A percentile compares a stretch with the other conserved stretches of the same genome.
Conservation (phyloP, 192 early-diverging fungal species). For the Podila minutissima region DNA sequence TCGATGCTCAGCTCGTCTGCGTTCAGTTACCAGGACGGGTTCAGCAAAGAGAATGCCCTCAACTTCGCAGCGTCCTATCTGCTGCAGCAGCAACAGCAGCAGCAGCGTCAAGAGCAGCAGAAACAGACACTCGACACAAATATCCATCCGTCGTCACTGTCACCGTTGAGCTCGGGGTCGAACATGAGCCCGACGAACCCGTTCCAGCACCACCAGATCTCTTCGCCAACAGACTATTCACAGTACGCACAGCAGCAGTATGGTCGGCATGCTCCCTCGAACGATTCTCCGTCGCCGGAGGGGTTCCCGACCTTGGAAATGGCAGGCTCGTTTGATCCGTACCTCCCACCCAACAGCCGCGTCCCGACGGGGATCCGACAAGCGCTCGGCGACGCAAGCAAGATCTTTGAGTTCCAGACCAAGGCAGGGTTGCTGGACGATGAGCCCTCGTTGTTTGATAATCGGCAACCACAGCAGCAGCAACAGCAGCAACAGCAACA, state of each 20-base stretch:
- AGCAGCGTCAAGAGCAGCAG: not conserved
- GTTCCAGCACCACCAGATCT: not conserved
- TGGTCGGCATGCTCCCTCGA: not conserved
- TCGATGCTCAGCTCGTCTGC: conserved; percentile 38
- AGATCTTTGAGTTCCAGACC: conserved; percentile 25
- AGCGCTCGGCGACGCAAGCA: conserved; percentile 17
- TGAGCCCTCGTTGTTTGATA: not conserved
- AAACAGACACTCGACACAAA: not conserved
- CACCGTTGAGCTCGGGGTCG: not conserved
- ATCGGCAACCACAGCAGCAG: conserved; percentile 6
- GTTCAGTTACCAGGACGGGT: conserved; percentile 34
- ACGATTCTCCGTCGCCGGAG: conserved; percentile 33
- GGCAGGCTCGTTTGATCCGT: conserved; percentile 10
- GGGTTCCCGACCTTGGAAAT: conserved; percentile 17
- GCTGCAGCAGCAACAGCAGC: conserved; percentile 17
- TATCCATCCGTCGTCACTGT: not conserved
- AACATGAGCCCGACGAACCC: conserved; percentile 1
- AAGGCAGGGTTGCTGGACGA: not conserved
- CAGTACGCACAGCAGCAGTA: not conserved
- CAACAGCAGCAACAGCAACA: conserved; percentile 1
- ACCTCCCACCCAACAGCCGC: conserved; percentile 14
- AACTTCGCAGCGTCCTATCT: conserved; percentile 35
- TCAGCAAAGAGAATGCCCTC: conserved; percentile 36
- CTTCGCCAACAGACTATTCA: not conserved
- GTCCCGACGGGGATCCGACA: conserved; percentile 25